Percentiles rank a stretch among this genome's conserved stretches.
These are phyloP conservation scores for Catharanthus roseus DNA, from an alignment of 257 asterid species.

Conservation along the genomic window DNA sequence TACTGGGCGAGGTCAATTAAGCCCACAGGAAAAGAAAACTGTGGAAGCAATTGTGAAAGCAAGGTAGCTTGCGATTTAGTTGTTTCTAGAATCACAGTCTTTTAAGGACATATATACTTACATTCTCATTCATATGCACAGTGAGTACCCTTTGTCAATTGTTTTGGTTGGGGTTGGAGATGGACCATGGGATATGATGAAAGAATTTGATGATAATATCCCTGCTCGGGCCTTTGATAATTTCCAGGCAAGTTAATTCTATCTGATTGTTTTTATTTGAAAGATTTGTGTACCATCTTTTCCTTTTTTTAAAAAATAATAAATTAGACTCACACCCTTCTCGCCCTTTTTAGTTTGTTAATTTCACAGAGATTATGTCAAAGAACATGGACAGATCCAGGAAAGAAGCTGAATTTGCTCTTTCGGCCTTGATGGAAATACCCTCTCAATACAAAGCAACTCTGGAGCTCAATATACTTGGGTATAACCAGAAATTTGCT, in stretches of 20 bases:
- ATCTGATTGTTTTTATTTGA: constrained; percentile 9
- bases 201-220: constrained; percentile 84
- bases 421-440: constrained; percentile 92
- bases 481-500: constrained; percentile 31
- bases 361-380: constrained; percentile 86
- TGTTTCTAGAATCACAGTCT: neutral
- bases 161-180: constrained; percentile 89
- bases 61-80: constrained; percentile 41
- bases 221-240: constrained; percentile 91
- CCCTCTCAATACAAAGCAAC: constrained; percentile 95
- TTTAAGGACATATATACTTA: neutral
- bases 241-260: constrained; percentile 60
- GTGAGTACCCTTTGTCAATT: constrained; percentile 80
- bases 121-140: constrained; percentile 23
- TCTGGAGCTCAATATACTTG: constrained; percentile 78
- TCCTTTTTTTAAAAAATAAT: too few relatives aligned
- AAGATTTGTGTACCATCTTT: neutral
- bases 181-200: constrained; percentile 99
- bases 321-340: neutral
- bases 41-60: constrained; percentile 96
- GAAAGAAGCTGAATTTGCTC: constrained; percentile 95
- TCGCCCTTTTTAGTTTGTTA: constrained; percentile 59
- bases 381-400: constrained; percentile 56
- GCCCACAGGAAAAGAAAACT: constrained; percentile 87
- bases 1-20: constrained; percentile 65